A percentile compares a stretch with the other conserved stretches of the same genome.
Conservation (phyloP, 345 rosid genomes). For the Eucalyptus viminalis region DNA sequence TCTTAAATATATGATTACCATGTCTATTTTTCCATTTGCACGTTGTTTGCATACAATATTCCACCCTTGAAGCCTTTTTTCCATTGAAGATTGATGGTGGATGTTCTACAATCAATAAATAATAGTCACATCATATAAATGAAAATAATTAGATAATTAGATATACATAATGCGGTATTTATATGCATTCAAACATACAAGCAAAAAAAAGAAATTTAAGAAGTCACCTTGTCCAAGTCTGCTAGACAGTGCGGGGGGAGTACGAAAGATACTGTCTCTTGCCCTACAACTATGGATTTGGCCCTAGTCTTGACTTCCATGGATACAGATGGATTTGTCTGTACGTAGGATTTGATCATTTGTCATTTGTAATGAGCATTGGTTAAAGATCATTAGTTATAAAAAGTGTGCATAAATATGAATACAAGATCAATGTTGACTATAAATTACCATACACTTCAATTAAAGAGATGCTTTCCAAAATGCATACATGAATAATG, state of each 20-base stretch:
- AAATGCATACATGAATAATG: not conserved
- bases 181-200: not conserved
- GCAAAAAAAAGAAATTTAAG: not conserved
- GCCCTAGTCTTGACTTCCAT: not conserved
- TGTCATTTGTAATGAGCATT: not conserved
- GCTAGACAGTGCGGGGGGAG: accelerated
- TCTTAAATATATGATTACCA: not conserved
- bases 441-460: not conserved
- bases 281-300: not conserved
- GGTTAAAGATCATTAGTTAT: not conserved
- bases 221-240: not conserved
- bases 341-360: not conserved
- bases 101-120: not conserved
- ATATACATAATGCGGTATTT: no score
- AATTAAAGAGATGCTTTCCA: not conserved
- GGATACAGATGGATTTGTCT: not conserved
- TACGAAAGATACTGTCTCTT: not conserved
- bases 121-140: not conserved
- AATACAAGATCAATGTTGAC: not conserved
- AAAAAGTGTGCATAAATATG: not conserved
- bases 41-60: not conserved
- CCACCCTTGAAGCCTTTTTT: not conserved
- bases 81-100: not conserved
- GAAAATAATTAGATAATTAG: not conserved
- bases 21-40: not conserved